A percentile compares a stretch with the other conserved stretches of the same genome.
Conservation (phyloP, 2,329 filamentous ascomycete genomes). For the Helotiales sp. region DNA sequence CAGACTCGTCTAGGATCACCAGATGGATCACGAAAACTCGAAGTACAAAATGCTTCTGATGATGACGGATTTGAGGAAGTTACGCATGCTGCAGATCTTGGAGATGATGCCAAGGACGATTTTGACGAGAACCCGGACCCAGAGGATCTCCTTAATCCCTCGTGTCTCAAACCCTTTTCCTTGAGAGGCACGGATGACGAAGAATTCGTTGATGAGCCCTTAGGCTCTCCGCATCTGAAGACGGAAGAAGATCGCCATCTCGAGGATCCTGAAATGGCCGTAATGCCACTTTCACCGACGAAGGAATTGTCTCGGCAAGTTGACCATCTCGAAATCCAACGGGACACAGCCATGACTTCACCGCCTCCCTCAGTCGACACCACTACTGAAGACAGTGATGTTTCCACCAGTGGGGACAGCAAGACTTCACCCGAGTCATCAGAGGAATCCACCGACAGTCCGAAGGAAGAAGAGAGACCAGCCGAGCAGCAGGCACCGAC, state of each 20-base stretch:
- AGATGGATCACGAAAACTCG: slow-evolving; percentile 72
- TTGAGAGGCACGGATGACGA: slow-evolving; percentile 67
- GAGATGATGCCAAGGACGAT: slow-evolving; percentile 73
- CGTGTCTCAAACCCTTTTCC: slow-evolving; percentile 45
- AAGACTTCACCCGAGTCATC: slow-evolving; percentile 31
- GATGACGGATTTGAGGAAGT: slow-evolving; percentile 97
- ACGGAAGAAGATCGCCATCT: slow-evolving; percentile 60
- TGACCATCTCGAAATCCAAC: slow-evolving; percentile 35
- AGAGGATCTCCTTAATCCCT: slow-evolving; percentile 53
- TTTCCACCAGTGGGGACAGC: slow-evolving; percentile 21
- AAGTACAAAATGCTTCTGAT: slow-evolving; percentile 80
- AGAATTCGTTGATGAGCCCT: slow-evolving; percentile 78
- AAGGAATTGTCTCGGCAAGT: slow-evolving; percentile 46
- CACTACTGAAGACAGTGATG: slow-evolving; percentile 27
- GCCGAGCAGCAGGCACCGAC: slow-evolving; percentile 21
- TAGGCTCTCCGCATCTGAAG: slow-evolving; percentile 69
- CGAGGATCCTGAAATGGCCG: slow-evolving; percentile 60
- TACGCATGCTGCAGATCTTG: slow-evolving; percentile 68
- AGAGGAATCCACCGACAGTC: slow-evolving; percentile 37
- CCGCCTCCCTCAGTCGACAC: slow-evolving; percentile 33
- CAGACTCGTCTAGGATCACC: slow-evolving; percentile 54
- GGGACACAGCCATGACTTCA: slow-evolving; percentile 39
- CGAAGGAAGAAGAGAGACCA: slow-evolving; percentile 11
- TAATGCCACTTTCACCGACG: slow-evolving; percentile 62
- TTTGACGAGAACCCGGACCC: slow-evolving; percentile 60